A percentile compares a stretch with the other conserved stretches of the same genome.
These are phyloP conservation scores for Acacia concinna DNA, from an alignment of 331 rosid genomes.

Conservation along the genomic window DNA sequence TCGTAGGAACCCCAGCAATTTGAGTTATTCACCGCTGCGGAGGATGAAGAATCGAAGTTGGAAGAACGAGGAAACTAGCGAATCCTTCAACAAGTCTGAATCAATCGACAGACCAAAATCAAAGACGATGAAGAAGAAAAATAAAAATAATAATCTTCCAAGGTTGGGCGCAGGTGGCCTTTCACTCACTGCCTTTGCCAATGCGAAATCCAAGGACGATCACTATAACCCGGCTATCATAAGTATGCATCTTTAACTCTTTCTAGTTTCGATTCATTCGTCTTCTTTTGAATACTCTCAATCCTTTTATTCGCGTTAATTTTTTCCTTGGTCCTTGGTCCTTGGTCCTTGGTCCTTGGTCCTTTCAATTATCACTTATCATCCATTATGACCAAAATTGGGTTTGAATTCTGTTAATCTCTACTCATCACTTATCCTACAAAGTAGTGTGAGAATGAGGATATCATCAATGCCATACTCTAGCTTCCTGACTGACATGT, in stretches of 20 bases:
- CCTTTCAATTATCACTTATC: neutral
- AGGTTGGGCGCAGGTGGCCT: slow-evolving; percentile 69
- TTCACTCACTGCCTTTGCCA: slow-evolving; percentile 63
- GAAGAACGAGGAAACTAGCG: slow-evolving; percentile 31
- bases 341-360: neutral
- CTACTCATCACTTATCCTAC: neutral
- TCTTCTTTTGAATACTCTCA: neutral
- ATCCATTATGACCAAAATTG: neutral
- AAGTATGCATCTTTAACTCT: slow-evolving; percentile 40
- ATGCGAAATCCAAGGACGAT: slow-evolving; percentile 54
- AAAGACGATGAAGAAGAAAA: slow-evolving; percentile 31
- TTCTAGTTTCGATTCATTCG: neutral
- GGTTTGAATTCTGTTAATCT: slow-evolving; percentile 3
- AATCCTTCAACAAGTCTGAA: slow-evolving; percentile 26
- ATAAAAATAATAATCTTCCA: slow-evolving; percentile 44
- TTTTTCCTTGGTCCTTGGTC: neutral
- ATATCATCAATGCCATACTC: neutral
- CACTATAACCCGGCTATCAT: slow-evolving; percentile 74
- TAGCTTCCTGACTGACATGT: slow-evolving; percentile 21
- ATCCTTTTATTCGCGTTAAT: neutral
- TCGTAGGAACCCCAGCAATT: neutral
- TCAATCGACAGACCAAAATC: slow-evolving; percentile 25
- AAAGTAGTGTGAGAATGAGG: slow-evolving; percentile 12
- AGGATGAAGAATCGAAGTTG: slow-evolving; percentile 49
- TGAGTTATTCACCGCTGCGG: neutral